Evolutionary conservation across 768 basidiomycete species (phyloP), one percentile per base, ranked within the genome.

Genomic region (Lactifluus volemus): DNA sequence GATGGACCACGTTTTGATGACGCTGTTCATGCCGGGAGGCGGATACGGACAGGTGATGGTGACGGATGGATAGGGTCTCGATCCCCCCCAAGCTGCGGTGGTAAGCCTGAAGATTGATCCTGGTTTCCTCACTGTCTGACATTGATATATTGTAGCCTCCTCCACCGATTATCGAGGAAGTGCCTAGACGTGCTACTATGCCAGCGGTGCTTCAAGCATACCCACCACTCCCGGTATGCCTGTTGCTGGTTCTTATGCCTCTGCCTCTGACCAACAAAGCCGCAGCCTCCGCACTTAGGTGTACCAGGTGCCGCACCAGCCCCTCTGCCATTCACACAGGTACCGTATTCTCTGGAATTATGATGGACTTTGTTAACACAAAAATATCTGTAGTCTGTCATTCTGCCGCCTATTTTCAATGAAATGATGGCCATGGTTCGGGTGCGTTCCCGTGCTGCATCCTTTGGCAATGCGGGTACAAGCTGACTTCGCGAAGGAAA

Each of bases 401-500:
- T 87, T 12, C 59, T 88, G 5, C 86, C 86, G 2, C 74, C 85
- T 1, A 67, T 68, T 30, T 88, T 89, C 59, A 82, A 88, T 54
- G 83, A 85, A 0, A 75, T 91, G 58, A 79, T 92, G 78, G 78
- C 81, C 48, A 79, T 91, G 59, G 72, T 89, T 29, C 74, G 87
- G 59, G 88, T 88, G 67, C 65, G 80, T 66, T 38, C n/a, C n/a
- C 32, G 39, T 14, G 63, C 21, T 42, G 58, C 53, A n/a, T 8
- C 44, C 41, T 14, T 53, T 21, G 21, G 34, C 25, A 10, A 10
- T 14, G 41, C 29, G 21, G 55, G 8, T 38, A 17, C 41, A 30
- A 65, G 53, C 61, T 66, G 55, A 52, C 55, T 55, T 25, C 53
- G 19, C 49, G 3, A 64, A 92, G 89, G 86, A 75, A 89, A 88